Percentiles rank a stretch among this genome's conserved stretches.
Conservation (phyloP, 2,329 filamentous ascomycete genomes). For the Moelleriella libera region DNA sequence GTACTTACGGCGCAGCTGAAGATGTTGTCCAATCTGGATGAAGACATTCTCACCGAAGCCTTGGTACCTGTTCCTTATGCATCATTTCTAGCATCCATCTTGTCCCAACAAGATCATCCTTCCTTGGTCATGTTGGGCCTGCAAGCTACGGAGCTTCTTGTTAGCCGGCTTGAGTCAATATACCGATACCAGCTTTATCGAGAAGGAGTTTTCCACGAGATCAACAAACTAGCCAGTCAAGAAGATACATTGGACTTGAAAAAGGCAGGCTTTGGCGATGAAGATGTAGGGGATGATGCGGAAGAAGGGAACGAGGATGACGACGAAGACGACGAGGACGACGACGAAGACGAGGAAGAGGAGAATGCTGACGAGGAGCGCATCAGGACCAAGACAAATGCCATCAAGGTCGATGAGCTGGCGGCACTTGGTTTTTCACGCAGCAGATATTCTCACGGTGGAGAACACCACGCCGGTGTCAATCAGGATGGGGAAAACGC, state of each 20-base stretch:
- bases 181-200: slow-evolving; percentile 96
- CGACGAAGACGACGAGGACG: slow-evolving; percentile 3
- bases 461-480: slow-evolving; percentile 13
- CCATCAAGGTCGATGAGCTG: background rate
- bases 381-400: background rate
- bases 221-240: slow-evolving; percentile 58
- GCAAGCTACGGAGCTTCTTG: slow-evolving; percentile 76
- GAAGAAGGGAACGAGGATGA: slow-evolving; percentile 11
- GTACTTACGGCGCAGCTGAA: slow-evolving; percentile 92
- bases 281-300: slow-evolving; percentile 6
- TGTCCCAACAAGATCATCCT: slow-evolving; percentile 89
- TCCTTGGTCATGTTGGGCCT: slow-evolving; percentile 75
- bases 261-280: slow-evolving; percentile 5
- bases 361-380: background rate
- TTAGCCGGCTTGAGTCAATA: slow-evolving; percentile 70
- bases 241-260: slow-evolving; percentile 14
- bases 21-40: slow-evolving; percentile 93
- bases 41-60: slow-evolving; percentile 69
- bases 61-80: slow-evolving; percentile 83
- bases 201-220: slow-evolving; percentile 88
- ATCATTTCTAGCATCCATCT: slow-evolving; percentile 85
- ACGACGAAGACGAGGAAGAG: background rate
- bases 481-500: slow-evolving; percentile 24
- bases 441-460: background rate
- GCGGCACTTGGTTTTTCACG: background rate